Percentiles rank a stretch among this genome's conserved stretches.
These are phyloP conservation scores for Tolypocladium paradoxum DNA, from an alignment of 2,329 filamentous ascomycete species.

Conservation along the genomic window DNA sequence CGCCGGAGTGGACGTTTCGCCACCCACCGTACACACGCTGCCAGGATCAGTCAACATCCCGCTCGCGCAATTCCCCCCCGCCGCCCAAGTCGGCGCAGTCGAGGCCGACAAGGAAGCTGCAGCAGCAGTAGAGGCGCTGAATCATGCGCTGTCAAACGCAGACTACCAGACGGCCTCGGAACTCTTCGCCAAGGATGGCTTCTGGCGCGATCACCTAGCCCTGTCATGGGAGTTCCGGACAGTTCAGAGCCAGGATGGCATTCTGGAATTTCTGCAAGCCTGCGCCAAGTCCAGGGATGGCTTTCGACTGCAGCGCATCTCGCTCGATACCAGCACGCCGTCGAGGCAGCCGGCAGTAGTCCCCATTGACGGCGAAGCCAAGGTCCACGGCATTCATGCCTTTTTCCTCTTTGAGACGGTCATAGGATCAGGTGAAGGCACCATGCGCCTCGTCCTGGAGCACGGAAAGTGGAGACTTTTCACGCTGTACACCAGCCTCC, in stretches of 20 bases:
- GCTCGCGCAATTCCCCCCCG: slow-evolving; percentile 30
- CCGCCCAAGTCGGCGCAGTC: slow-evolving; percentile 13
- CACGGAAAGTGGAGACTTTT: slow-evolving; percentile 47
- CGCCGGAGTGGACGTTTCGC: not conserved
- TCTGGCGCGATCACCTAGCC: slow-evolving; percentile 48
- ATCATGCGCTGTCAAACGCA: slow-evolving; percentile 23
- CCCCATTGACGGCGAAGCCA: slow-evolving; percentile 37
- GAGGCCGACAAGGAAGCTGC: slow-evolving; percentile 27
- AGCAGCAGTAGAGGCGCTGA: slow-evolving; percentile 27
- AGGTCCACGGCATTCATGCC: slow-evolving; percentile 41
- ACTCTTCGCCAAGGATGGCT: slow-evolving; percentile 35
- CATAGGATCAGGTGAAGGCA: slow-evolving; percentile 43
- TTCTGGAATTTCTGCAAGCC: slow-evolving; percentile 26
- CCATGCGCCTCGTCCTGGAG: slow-evolving; percentile 39
- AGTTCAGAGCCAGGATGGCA: slow-evolving; percentile 28
- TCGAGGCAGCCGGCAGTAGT: slow-evolving; percentile 31
- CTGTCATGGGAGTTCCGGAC: slow-evolving; percentile 47
- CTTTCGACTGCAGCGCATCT: slow-evolving; percentile 30
- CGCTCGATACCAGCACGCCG: slow-evolving; percentile 33
- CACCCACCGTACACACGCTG: not conserved
- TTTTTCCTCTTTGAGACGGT: slow-evolving; percentile 44
- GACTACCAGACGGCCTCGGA: slow-evolving; percentile 21
- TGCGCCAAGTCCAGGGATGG: slow-evolving; percentile 21
- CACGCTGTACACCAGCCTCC: slow-evolving; percentile 50
- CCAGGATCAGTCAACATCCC: slow-evolving; percentile 45